These are phyloP conservation scores for Clitocybe nebularis DNA, from an alignment of 1,284 basidiomycete species.

Conservation along the genomic window DNA sequence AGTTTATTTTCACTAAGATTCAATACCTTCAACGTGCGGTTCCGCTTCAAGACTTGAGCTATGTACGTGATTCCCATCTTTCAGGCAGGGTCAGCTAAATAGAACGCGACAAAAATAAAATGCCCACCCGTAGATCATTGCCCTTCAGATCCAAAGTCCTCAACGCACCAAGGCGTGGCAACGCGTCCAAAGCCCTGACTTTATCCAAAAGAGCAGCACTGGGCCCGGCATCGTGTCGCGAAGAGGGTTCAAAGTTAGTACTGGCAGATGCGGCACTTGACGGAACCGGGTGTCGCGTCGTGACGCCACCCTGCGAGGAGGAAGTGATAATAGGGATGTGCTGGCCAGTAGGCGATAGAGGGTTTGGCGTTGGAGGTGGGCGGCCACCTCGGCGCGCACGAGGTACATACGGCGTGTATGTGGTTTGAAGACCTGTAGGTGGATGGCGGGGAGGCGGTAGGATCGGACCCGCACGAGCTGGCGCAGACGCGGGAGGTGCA, in stretches of 20 bases:
- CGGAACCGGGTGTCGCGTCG: conserved; percentile 54
- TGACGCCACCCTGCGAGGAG: conserved; percentile 74
- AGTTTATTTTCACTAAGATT: conserved; percentile 94
- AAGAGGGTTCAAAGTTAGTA: conserved; percentile 5
- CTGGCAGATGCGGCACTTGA: conserved; percentile 9
- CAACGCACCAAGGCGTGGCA: conserved; percentile 82
- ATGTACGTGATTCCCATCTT: conserved; percentile 85
- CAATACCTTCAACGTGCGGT: conserved; percentile 90
- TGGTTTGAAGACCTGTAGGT: conserved; percentile 53
- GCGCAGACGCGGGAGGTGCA: conserved; percentile 7
- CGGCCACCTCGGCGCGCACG: conserved; percentile 45
- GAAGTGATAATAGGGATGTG: conserved; percentile 71
- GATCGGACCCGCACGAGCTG: conserved; percentile 37
- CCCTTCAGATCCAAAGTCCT: conserved; percentile 88
- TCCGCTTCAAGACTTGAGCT: conserved; percentile 93
- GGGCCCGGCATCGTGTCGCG: conserved; percentile 48
- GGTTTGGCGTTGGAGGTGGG: conserved; percentile 35
- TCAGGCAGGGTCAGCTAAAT: conserved; percentile 13
- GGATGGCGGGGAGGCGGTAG: conserved; percentile 62
- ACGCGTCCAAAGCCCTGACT: conserved; percentile 77
- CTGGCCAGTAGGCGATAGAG: conserved; percentile 52
- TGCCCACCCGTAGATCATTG: conserved; percentile 83
- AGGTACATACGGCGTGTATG: conserved; percentile 79
- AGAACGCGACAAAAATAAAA: conserved; percentile 5
- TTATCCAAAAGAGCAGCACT: conserved; percentile 75